Evolutionary conservation across 108 stramenopile genomes (phyloP), one percentile per base, ranked within the genome.

Genomic region (Epipyxis sp.): DNA sequence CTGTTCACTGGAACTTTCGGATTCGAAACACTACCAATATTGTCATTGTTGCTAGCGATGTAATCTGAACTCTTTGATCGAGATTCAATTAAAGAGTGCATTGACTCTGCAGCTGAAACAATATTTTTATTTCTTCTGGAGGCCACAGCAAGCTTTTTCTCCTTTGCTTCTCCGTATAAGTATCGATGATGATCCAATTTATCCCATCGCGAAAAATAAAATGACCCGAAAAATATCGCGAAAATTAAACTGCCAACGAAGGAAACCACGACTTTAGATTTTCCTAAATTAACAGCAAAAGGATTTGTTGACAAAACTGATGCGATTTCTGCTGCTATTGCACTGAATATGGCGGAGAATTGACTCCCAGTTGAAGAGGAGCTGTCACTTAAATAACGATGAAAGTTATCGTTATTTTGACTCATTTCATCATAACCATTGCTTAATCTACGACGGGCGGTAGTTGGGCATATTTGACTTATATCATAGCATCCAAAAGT

Each of bases 401-500:
- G n/a, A n/a, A n/a, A n/a, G n/a, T n/a, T n/a, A n/a, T n/a, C n/a
- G n/a, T n/a, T n/a, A n/a, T n/a, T n/a, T n/a, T n/a, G n/a, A n/a
- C n/a, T n/a, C n/a, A n/a, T n/a, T n/a, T n/a, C n/a, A n/a, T n/a
- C n/a, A n/a, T n/a, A n/a, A n/a, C n/a, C n/a, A n/a, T n/a, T n/a
- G n/a, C n/a, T n/a, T n/a, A n/a, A n/a, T n/a, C n/a, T n/a, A n/a
- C n/a, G n/a, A n/a, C n/a, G n/a, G n/a, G n/a, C n/a, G n/a, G n/a
- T n/a, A n/a, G n/a, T n/a, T n/a, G 30, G 30, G 34, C 61, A 65
- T 16, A 65, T 10, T 32, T 29, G 27, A 3, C 13, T 65, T 16
- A 65, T 65, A 37, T 65, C 35, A 37, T 65, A 65, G 61, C 61
- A 65, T 10, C 6, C 25, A 37, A 13, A 65, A 32, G 61, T 65